phyloP scores from a whole-genome alignment of 371 early-diverging fungal genomes.

The Lichtheimia corymbifera region DNA sequence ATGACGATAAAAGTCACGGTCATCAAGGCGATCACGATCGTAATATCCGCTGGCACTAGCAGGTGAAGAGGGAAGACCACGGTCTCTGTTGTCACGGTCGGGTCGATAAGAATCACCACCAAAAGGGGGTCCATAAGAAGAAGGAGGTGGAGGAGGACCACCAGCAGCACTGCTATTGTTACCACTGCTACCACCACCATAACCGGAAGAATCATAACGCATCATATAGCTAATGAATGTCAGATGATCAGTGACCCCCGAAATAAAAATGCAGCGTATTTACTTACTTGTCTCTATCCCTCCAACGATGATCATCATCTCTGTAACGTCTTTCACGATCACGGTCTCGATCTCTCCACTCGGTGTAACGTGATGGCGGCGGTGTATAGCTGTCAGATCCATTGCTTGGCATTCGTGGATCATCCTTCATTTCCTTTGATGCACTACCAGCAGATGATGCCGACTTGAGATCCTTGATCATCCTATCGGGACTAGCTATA shows the following conservation, averaged over 20 bases:
- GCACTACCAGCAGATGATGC: background rate
- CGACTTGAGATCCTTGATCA: slow-evolving; percentile 18
- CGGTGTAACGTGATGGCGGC: slow-evolving; percentile 34
- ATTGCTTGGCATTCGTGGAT: slow-evolving; percentile 2
- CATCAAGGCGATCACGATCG: slow-evolving; percentile 42
- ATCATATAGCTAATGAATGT: slow-evolving; percentile 31
- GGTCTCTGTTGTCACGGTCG: slow-evolving; percentile 38
- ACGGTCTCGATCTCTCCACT: slow-evolving; percentile 35
- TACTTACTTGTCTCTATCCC: slow-evolving; percentile 47
- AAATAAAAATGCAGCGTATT: background rate
- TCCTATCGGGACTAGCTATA: slow-evolving; percentile 4
- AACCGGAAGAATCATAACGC: slow-evolving; percentile 41
- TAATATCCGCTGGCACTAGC: slow-evolving; percentile 32
- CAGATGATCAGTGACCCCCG: background rate
- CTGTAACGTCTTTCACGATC: slow-evolving; percentile 47
- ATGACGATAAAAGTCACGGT: slow-evolving; percentile 43
- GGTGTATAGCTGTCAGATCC: slow-evolving; percentile 18
- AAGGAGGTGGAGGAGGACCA: slow-evolving; percentile 25
- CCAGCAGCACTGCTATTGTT: too few species aligned
- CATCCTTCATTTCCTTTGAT: slow-evolving; percentile 7
- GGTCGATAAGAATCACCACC: slow-evolving; percentile 52
- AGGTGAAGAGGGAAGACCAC: slow-evolving; percentile 40
- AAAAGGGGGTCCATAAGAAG: slow-evolving; percentile 29
- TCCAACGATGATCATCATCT: slow-evolving; percentile 30
- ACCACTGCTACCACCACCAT: slow-evolving; percentile 20